These are phyloP conservation scores for Orychophragmus violaceus DNA, from an alignment of 345 rosid genomes.

Conservation along the genomic window DNA sequence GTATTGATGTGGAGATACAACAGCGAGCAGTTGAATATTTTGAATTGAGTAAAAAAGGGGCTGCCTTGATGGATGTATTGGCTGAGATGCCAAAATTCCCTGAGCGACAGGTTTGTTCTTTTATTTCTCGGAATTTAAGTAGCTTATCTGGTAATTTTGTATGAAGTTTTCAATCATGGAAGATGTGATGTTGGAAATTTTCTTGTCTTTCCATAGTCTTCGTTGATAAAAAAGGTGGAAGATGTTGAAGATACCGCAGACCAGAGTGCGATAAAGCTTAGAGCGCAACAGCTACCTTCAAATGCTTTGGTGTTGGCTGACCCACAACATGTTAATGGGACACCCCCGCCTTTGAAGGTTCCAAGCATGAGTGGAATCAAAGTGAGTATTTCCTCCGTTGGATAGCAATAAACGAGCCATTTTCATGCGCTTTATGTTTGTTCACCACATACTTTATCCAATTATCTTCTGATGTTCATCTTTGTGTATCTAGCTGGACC, in stretches of 20 bases:
- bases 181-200: not conserved
- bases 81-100: constrained; percentile 99
- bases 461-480: not conserved
- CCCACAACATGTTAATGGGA: constrained; percentile 55
- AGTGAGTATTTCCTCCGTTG: constrained; percentile 37
- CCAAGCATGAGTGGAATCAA: constrained; percentile 48
- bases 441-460: not conserved
- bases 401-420: not conserved
- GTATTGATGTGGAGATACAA: constrained; percentile 97
- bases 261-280: constrained; percentile 94
- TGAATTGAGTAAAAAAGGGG: constrained; percentile 87
- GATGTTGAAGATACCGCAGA: constrained; percentile 91
- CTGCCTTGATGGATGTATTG: constrained; percentile 71
- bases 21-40: constrained; percentile 86
- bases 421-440: not conserved
- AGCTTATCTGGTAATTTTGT: not conserved
- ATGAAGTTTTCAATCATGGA: not conserved
- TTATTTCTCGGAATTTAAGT: not conserved
- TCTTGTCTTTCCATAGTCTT: constrained; percentile 49
- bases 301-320: constrained; percentile 89
- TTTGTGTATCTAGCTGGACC: constrained; percentile 40
- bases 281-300: constrained; percentile 85
- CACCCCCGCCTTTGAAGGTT: constrained; percentile 58
- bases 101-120: constrained; percentile 72
- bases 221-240: constrained; percentile 83